Evolutionary conservation across 2,329 filamentous ascomycete genomes (phyloP), one percentile per base, ranked within the genome.

Genomic region (Ophiostoma triangulosporum): DNA sequence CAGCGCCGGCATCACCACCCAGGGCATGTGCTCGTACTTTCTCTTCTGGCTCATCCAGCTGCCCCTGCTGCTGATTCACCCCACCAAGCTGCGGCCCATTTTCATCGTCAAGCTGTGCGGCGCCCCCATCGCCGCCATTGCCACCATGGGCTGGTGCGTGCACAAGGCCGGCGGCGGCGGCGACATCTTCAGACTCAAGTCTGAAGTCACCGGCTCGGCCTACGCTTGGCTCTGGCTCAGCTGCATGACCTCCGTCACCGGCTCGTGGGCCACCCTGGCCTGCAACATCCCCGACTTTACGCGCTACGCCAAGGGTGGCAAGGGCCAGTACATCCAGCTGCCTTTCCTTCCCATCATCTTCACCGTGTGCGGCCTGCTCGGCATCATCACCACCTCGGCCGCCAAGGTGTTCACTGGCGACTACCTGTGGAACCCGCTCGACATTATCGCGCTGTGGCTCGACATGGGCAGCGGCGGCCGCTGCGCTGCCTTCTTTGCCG

Each of bases 131-230:
- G 73, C 76, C 2, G 80, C 78, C 62, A 70, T 84, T 55, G 77
- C 76, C 2, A 81, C 80, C 22, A 69, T 84, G 60, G 75, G 80
- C 46, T 84, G 80, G 80, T 75, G 75, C 4, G 73, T 84, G 56
- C 72, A 74, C 4, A 76, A 77, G 50, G 74, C 76, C 3, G 74
- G 75, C 20, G 74, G 74, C n/a, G 70, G 74, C 14, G 67, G 67
- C 22, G 65, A 66, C 24, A 66, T 70, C 32, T 69, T 68, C 45
- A 56, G 60, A n/a, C 62, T 65, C 29, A 55, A 52, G 11, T 62
- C 67, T 38, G 62, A 62, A 1, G 63, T 62, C 6, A 55, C 51
- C 17, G 76, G 76, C 0, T 69, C 69, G 17, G 65, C 69, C 35
- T 79, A 79, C 58, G 72, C 71, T 46, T 61, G 38, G 32, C 45